Evolutionary conservation across 75 land plant species (phyloP), one percentile per base, ranked within the genome.

Genomic region (Pinus tabuliformis): DNA sequence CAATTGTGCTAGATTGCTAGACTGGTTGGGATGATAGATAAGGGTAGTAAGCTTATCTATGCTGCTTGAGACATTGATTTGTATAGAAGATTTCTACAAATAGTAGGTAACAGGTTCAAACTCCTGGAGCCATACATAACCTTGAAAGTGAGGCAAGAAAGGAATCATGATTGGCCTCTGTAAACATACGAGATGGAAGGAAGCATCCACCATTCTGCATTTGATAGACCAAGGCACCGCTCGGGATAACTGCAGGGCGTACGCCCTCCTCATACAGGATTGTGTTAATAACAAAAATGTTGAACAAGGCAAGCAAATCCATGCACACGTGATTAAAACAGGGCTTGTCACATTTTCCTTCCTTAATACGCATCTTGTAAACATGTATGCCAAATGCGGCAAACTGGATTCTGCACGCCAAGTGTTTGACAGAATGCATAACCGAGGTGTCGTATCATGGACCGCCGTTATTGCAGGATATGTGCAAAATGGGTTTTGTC

Each of bases 401-500:
- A 24, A 30, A 6, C 36, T 65, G 15, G 28, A 17, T 16, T 26
- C 58, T 30, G 87, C 87, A 30, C 58, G 71, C 75, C 58, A 76
- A 56, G 74, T 81, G 71, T 85, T 85, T 58, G 83, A 78, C 3
- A 65, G 73, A 76, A 75, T 85, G 75, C 72, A 81, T 42, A 26
- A 66, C 16, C 75, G 39, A 68, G 60, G 52, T 24, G 76, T 79
- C 7, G 75, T 82, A 52, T 36, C 63, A 6, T 85, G 78, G 73
- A 75, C 87, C 24, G 62, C 76, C 7, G 76, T 82, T 76, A 79
- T 85, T 42, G 66, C 79, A 58, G 84, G 78, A 13, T 82, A 82
- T 76, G 36, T 72, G 2, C 75, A 57, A 22, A 73, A 85, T 79
- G 84, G 84, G 56, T 68, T 28, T 56, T 37, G 54, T 30, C 26